phyloP scores from a whole-genome alignment of 495 filamentous ascomycete genomes.

The Aspergillus hancockii region DNA sequence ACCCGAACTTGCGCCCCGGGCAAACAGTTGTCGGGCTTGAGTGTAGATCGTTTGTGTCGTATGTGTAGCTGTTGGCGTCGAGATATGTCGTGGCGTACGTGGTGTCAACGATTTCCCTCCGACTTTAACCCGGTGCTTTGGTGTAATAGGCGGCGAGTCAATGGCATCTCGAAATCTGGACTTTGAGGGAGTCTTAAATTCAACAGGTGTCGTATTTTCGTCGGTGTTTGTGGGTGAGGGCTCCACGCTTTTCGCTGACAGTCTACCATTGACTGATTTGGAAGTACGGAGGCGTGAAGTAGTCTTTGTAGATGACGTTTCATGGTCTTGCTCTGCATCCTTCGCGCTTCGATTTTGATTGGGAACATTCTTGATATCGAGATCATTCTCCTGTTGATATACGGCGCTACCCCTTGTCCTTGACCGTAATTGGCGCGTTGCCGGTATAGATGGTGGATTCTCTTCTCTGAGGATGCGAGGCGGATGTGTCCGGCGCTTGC shows the following conservation, averaged over 20 bases:
- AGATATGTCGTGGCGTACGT: conserved; percentile 47
- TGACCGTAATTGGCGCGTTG: conserved; percentile 40
- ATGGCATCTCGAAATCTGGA: conserved; percentile 66
- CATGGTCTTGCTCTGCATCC: conserved; percentile 30
- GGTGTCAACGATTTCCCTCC: conserved; percentile 67
- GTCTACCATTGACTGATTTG: conserved; percentile 37
- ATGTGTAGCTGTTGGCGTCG: conserved; percentile 55
- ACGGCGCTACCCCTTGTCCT: conserved; percentile 23
- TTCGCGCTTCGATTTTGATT: conserved; percentile 27
- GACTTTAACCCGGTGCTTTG: conserved; percentile 66
- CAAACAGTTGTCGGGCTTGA: conserved; percentile 82
- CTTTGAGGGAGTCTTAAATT: conserved; percentile 60
- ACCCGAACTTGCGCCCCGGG: conserved; percentile 71
- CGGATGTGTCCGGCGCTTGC: conserved; percentile 60
- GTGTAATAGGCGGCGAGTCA: conserved; percentile 64
- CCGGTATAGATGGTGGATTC: conserved; percentile 10
- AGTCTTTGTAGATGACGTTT: conserved; percentile 33
- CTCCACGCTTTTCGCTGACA: neutral
- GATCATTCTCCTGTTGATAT: conserved; percentile 33
- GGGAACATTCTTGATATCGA: conserved; percentile 23
- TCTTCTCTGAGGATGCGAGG: conserved; percentile 36
- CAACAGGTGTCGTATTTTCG: conserved; percentile 34
- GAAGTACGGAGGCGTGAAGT: conserved; percentile 34
- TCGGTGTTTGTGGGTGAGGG: conserved; percentile 19
- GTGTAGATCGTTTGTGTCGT: conserved; percentile 75